Conservation (phyloP, 441 rosid species). For the Bruguiera hainesii region DNA sequence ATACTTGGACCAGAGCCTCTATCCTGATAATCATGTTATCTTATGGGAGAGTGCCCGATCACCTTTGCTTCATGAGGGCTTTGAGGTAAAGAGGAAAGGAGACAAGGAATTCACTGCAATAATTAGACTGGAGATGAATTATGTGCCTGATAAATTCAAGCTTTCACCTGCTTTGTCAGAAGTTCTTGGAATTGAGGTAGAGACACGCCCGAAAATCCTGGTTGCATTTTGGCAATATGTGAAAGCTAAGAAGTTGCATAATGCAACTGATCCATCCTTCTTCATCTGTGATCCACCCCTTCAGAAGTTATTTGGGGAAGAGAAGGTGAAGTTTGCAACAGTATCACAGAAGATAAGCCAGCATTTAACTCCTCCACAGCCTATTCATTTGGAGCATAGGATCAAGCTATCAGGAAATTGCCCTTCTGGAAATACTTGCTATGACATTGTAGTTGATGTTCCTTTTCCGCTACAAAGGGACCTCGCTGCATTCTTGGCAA, state of each 20-base stretch:
- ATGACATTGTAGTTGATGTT: slow-evolving; percentile 64
- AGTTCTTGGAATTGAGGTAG: slow-evolving; percentile 66
- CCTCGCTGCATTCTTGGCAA: slow-evolving; percentile 33
- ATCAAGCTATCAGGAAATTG: slow-evolving; percentile 68
- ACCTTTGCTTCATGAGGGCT: slow-evolving; percentile 66
- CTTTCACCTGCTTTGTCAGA: slow-evolving; percentile 60
- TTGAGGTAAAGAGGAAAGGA: slow-evolving; percentile 82
- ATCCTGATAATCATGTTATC: slow-evolving; percentile 67
- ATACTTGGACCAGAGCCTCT: slow-evolving; percentile 65
- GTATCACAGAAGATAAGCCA: slow-evolving; percentile 58
- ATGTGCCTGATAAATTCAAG: slow-evolving; percentile 63
- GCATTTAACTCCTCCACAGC: slow-evolving; percentile 53
- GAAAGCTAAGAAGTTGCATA: slow-evolving; percentile 62
- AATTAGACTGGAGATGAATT: slow-evolving; percentile 68
- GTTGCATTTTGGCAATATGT: slow-evolving; percentile 81
- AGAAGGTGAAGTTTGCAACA: slow-evolving; percentile 53
- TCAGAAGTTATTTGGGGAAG: slow-evolving; percentile 67
- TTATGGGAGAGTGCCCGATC: slow-evolving; percentile 71
- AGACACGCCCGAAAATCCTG: slow-evolving; percentile 53
- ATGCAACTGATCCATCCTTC: slow-evolving; percentile 50
- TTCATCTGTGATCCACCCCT: slow-evolving; percentile 67
- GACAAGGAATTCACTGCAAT: slow-evolving; percentile 64
- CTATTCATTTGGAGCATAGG: slow-evolving; percentile 71
- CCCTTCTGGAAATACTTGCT: slow-evolving; percentile 67
- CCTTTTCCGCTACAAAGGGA: slow-evolving; percentile 61